phyloP scores from a whole-genome alignment of 2,329 filamentous ascomycete genomes.

The Fusarium papillatum region DNA sequence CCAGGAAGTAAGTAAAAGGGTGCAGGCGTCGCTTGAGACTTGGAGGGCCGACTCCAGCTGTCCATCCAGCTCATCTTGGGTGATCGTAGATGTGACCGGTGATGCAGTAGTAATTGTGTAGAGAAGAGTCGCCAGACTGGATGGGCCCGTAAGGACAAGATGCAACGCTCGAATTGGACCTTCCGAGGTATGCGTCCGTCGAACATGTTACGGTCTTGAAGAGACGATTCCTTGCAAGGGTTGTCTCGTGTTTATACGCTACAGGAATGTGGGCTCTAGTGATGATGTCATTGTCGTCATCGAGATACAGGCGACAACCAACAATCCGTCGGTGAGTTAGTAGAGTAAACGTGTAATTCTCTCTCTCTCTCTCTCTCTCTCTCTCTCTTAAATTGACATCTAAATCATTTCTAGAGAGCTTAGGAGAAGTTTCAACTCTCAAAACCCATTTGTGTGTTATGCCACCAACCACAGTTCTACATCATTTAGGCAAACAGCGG shows the following conservation, averaged over 20 bases:
- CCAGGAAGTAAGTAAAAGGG: conserved; percentile 66
- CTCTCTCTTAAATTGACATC: neutral
- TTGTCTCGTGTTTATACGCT: neutral
- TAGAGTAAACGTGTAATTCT: neutral
- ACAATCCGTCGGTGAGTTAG: neutral
- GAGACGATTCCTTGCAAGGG: neutral
- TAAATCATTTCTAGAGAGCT: too few relatives aligned
- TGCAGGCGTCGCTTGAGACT: conserved; percentile 59
- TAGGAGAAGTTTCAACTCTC: neutral
- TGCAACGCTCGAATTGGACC: neutral
- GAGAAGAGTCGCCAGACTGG: neutral
- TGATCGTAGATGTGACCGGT: neutral
- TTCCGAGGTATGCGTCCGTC: neutral
- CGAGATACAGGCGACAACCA: neutral
- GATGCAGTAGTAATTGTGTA: neutral
- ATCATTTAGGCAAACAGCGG: neutral
- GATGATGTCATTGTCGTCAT: conserved; percentile 39
- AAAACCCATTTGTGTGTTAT: neutral
- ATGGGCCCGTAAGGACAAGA: neutral
- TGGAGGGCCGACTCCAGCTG: conserved; percentile 55
- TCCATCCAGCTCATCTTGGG: conserved; percentile 57
- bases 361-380: neutral
- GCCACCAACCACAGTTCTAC: neutral
- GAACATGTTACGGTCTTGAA: neutral
- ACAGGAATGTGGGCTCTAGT: neutral